Percentiles rank a stretch among this genome's conserved stretches.
These are phyloP conservation scores for Dothideomycetes sp. DNA, from an alignment of 2,329 filamentous ascomycete genomes.

Conservation along the genomic window DNA sequence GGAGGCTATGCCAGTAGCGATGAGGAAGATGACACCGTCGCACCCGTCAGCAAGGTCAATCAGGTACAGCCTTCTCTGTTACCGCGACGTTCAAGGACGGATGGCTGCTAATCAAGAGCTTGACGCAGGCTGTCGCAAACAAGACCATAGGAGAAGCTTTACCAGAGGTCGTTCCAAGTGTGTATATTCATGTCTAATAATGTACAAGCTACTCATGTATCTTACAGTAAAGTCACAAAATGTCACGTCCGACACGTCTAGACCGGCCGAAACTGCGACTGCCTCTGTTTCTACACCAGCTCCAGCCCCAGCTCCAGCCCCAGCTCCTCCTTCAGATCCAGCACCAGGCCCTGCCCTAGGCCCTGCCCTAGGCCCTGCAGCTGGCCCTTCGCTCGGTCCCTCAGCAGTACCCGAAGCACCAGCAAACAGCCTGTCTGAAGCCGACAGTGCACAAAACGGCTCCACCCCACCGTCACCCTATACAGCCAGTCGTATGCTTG, in stretches of 20 bases:
- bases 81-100: slow-evolving; percentile 29
- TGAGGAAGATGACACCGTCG: slow-evolving; percentile 29
- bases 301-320: slow-evolving; percentile 6
- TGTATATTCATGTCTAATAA: background rate
- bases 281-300: background rate
- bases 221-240: background rate
- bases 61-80: slow-evolving; percentile 6
- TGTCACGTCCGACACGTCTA: background rate
- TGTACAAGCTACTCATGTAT: slow-evolving; percentile 13
- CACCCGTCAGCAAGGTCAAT: slow-evolving; percentile 13
- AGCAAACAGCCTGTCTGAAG: background rate
- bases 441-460: slow-evolving; percentile 15
- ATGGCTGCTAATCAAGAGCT: slow-evolving; percentile 39
- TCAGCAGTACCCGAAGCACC: slow-evolving; percentile 9
- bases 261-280: background rate
- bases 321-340: slow-evolving; percentile 10
- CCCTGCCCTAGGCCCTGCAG: slow-evolving; percentile 8
- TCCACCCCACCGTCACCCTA: slow-evolving; percentile 51
- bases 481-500: slow-evolving; percentile 51
- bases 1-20: slow-evolving; percentile 39
- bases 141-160: slow-evolving; percentile 12
- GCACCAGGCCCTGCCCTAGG: slow-evolving; percentile 10
- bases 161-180: slow-evolving; percentile 6
- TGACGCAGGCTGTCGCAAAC: slow-evolving; percentile 13
- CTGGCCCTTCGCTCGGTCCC: slow-evolving; percentile 13